Evolutionary conservation across 352 stramenopile species (phyloP).

Genomic region (Albugo laibachii): DNA sequence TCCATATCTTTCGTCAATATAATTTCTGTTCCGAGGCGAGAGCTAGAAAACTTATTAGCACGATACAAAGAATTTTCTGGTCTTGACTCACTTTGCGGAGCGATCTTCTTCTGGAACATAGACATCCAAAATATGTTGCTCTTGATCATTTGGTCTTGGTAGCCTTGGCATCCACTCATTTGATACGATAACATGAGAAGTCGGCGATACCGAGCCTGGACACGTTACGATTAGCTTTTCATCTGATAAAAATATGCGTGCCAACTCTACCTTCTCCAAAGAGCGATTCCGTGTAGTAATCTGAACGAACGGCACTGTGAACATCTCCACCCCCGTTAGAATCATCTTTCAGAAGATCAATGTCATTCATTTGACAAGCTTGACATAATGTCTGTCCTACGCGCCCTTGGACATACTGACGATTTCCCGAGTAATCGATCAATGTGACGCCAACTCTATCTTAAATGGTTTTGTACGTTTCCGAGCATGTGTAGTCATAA

Average conservation of each 20-base stretch:
- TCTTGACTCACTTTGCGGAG: slow-evolving; percentile 38
- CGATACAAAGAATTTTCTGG: not conserved
- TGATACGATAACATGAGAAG: slow-evolving; percentile 74
- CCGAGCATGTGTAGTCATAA: too few relatives aligned
- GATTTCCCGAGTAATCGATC: slow-evolving; percentile 75
- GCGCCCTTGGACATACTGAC: slow-evolving; percentile 63
- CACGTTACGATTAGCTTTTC: not conserved
- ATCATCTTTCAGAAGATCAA: slow-evolving; percentile 69
- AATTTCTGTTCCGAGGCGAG: slow-evolving; percentile 72
- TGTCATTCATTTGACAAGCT: slow-evolving; percentile 60
- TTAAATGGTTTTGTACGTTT: too few relatives aligned
- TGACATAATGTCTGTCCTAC: slow-evolving; percentile 65
- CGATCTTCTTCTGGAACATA: slow-evolving; percentile 69
- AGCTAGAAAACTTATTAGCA: slow-evolving; percentile 18
- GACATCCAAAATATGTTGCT: slow-evolving; percentile 52
- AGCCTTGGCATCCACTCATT: slow-evolving; percentile 79
- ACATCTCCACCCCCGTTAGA: slow-evolving; percentile 54
- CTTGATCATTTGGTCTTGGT: slow-evolving; percentile 33
- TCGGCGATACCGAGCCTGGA: slow-evolving; percentile 33
- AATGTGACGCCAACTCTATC: slow-evolving; percentile 65
- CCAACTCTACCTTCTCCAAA: slow-evolving; percentile 44
- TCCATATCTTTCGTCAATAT: slow-evolving; percentile 70
- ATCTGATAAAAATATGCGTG: not conserved
- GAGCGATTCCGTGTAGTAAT: slow-evolving; percentile 77
- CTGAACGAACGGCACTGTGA: slow-evolving; percentile 34